These are phyloP conservation scores for Alternaria sp. DNA, from an alignment of 2,329 filamentous ascomycete species.

Conservation along the genomic window DNA sequence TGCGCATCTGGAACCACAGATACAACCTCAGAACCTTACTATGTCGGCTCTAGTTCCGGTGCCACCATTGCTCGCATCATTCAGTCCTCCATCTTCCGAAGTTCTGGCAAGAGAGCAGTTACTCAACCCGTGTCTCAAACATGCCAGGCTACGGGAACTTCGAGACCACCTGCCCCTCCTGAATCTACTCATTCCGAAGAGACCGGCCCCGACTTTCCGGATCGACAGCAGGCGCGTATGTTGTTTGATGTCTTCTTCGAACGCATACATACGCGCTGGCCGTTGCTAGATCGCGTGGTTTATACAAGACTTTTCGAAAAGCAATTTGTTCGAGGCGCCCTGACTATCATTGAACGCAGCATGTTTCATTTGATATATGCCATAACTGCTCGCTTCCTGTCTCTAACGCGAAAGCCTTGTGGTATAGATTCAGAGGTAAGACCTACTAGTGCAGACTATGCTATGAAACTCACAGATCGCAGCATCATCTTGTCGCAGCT, in stretches of 20 bases:
- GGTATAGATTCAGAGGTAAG: conserved; percentile 35
- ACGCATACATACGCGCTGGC: conserved; percentile 38
- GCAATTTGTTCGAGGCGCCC: conserved; percentile 27
- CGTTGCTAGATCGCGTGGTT: conserved; percentile 32
- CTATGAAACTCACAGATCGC: neutral
- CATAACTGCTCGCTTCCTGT: conserved; percentile 36
- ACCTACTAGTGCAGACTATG: neutral
- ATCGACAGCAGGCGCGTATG: conserved; percentile 24
- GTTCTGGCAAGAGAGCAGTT: conserved; percentile 10
- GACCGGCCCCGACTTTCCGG: conserved; percentile 16
- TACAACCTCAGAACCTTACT: conserved; percentile 32
- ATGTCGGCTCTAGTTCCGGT: conserved; percentile 40
- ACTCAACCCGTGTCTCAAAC: neutral
- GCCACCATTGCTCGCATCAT: conserved; percentile 40
- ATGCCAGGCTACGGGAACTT: neutral
- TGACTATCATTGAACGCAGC: conserved; percentile 33
- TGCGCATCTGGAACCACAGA: conserved; percentile 39
- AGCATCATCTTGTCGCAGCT: conserved; percentile 32
- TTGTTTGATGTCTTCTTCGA: conserved; percentile 38
- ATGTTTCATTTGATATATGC: conserved; percentile 39
- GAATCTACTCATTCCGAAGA: conserved; percentile 11
- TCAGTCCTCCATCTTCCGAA: conserved; percentile 35
- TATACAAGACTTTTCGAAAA: conserved; percentile 32
- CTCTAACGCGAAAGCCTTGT: conserved; percentile 36
- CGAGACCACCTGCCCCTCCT: conserved; percentile 9